Evolutionary conservation across 164 flowering plant genomes (phyloP).

Genomic region (Magnolia officinalis): DNA sequence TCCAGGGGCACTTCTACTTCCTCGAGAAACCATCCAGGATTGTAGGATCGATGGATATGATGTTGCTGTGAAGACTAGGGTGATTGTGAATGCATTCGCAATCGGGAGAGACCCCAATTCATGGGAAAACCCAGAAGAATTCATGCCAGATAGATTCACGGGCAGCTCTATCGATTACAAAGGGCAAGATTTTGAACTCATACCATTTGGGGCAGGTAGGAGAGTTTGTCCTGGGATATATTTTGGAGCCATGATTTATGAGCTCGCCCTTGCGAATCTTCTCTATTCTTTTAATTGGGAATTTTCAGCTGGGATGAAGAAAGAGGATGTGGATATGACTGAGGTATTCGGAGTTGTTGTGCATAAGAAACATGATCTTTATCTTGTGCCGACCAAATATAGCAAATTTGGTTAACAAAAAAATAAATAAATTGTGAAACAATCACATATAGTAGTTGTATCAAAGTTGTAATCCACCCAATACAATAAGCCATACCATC

Average conservation of each 20-base stretch:
- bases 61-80: conserved; percentile 20
- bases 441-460: too few relatives aligned
- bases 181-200: conserved; percentile 24
- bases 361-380: conserved; percentile 21
- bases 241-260: conserved; percentile 5
- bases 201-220: background rate
- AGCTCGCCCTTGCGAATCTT: conserved; percentile 40
- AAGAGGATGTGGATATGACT: conserved; percentile 34
- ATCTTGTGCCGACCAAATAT: background rate
- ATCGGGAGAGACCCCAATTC: conserved; percentile 21
- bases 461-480: too few relatives aligned
- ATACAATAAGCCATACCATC: too few relatives aligned
- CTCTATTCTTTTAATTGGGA: conserved; percentile 42
- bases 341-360: conserved; percentile 33
- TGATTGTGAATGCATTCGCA: conserved; percentile 28
- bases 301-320: conserved; percentile 36
- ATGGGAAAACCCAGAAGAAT: conserved; percentile 25
- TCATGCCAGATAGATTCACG: conserved; percentile 31
- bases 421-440: too few relatives aligned
- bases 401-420: too few relatives aligned
- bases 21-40: conserved; percentile 23
- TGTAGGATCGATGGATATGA: conserved; percentile 23
- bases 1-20: conserved; percentile 22
- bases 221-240: background rate
- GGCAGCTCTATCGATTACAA: conserved; percentile 19